Base-by-base conservation (phyloP, 768 basidiomycete species). In the Boletus eberwhitei region DNA sequence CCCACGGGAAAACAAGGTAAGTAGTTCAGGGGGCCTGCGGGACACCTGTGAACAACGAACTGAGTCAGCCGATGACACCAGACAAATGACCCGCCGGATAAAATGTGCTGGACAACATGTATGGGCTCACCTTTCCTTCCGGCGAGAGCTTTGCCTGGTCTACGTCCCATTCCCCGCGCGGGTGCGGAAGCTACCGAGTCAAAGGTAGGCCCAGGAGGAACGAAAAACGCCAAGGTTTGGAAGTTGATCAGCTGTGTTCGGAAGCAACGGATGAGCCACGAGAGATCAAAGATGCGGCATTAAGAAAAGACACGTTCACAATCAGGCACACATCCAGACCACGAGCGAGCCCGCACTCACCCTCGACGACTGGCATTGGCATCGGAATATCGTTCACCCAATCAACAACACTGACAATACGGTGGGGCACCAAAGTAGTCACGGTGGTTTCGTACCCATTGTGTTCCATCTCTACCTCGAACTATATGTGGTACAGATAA, bases 401-500 rank as follows among this genome's bases (percentile, higher is more conserved):
- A n/a, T n/a, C n/a, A n/a, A n/a, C n/a, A n/a, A n/a, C n/a, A n/a
- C n/a, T n/a, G n/a, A n/a, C n/a, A n/a, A n/a, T n/a, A n/a, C n/a
- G n/a, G n/a, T n/a, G n/a, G n/a, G n/a, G n/a, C n/a, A n/a, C n/a
- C n/a, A n/a, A n/a, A n/a, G n/a, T n/a, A n/a, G n/a, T n/a, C n/a
- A n/a, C n/a, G n/a, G n/a, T n/a, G n/a, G n/a, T n/a, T n/a, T n/a
- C n/a, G n/a, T n/a, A n/a, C n/a, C n/a, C n/a, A n/a, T n/a, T n/a
- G n/a, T n/a, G n/a, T n/a, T n/a, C n/a, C n/a, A 70, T 91, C 78
- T 93, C 89, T 42, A 96, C 88, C 67, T 94, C 92, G 63, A 94
- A 88, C 85, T 88, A n/a, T n/a, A n/a, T n/a, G n/a, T n/a, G n/a
- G n/a, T n/a, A 47, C 21, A 2, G 13, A 13, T 61, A 19, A 64